Conservation (phyloP, 352 stramenopile genomes). For the Pseudoperonospora humuli region DNA sequence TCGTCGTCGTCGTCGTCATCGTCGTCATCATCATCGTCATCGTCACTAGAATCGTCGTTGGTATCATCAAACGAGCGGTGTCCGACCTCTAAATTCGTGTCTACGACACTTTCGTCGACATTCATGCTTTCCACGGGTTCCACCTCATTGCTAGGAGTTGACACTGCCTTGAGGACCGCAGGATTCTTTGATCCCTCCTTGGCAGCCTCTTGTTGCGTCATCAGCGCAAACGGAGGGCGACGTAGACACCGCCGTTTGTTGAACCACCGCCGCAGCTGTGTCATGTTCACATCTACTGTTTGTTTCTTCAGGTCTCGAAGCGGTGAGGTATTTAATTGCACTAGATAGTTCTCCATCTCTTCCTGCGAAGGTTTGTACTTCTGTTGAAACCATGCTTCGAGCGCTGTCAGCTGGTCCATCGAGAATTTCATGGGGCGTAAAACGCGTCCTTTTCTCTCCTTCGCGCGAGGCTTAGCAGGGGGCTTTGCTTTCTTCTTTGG, state of each 20-base stretch:
- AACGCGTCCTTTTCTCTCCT: constrained; percentile 62
- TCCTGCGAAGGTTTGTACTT: constrained; percentile 79
- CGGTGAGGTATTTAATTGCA: constrained; percentile 54
- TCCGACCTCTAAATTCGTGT: constrained; percentile 22
- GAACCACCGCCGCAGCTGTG: constrained; percentile 76
- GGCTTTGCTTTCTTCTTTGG: constrained; percentile 29
- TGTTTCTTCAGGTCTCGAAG: constrained; percentile 69
- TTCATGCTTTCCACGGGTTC: constrained; percentile 23
- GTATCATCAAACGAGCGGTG: constrained; percentile 37
- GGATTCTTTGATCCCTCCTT: constrained; percentile 51
- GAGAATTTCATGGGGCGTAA: constrained; percentile 82
- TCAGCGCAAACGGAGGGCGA: constrained; percentile 72
- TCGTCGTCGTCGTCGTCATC: constrained; percentile 25
- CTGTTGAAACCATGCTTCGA: constrained; percentile 81
- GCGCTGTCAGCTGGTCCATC: constrained; percentile 69
- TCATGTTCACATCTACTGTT: constrained; percentile 79
- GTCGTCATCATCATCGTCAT: constrained; percentile 40
- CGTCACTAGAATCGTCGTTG: constrained; percentile 41
- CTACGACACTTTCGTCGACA: constrained; percentile 21
- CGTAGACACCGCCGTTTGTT: constrained; percentile 82
- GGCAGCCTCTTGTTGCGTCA: constrained; percentile 62
- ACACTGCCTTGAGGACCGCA: constrained; percentile 26
- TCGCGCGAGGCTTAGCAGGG: constrained; percentile 26
- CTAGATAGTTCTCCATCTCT: constrained; percentile 75
- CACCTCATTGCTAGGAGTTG: constrained; percentile 13